Base-by-base conservation (phyloP, 179 eudicot species). In the Beta corolliflora region DNA sequence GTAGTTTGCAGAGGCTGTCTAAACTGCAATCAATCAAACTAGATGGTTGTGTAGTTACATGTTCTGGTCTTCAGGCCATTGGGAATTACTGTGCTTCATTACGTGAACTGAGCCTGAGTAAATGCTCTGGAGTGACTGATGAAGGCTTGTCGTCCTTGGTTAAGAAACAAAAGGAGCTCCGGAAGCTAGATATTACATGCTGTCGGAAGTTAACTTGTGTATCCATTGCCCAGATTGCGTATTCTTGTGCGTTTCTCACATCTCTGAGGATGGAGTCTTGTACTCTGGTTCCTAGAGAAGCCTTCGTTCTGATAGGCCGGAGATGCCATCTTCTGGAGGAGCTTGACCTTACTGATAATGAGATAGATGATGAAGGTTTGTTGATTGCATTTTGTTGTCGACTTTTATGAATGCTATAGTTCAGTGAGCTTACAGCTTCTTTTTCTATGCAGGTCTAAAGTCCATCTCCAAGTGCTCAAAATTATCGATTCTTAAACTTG, bases 261-360 rank as follows among this genome's bases (percentile, higher is more conserved):
- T 94, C 94, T 77, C 90, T 95, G 19, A 89, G 79, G 87, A 94
- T 95, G 98, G 99, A 95, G 78, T 91, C 98, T 14, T 95, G 99
- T 84, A 82, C 89, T 68, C 61, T 89, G 76, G 92, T 95, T 76
- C 84, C 92, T 36, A 86, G 86, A 66, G 95, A 92, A 84, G 94
- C 99, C 79, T 95, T 94, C 82, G 88, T 91, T 69, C 86, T 94
- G 86, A 87, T 95, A 84, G 99, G 99, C 77, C 87, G 88, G 83
- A 81, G 85, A 52, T 95, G 99, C 84, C 91, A 75, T 78, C 83
- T 87, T 58, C 89, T 95, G n/a, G 93, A 95, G 84, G 99, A 95
- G 88, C 98, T 95, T 82, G 98, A 95, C 81, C 79, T 95, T 71
- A 95, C 98, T 5, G 99, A 95, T 79, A 95, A 89, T 84, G 93